Evolutionary conservation across 352 stramenopile genomes (phyloP), one percentile per base, ranked within the genome.

Genomic region (Globisporangium takayamanum): DNA sequence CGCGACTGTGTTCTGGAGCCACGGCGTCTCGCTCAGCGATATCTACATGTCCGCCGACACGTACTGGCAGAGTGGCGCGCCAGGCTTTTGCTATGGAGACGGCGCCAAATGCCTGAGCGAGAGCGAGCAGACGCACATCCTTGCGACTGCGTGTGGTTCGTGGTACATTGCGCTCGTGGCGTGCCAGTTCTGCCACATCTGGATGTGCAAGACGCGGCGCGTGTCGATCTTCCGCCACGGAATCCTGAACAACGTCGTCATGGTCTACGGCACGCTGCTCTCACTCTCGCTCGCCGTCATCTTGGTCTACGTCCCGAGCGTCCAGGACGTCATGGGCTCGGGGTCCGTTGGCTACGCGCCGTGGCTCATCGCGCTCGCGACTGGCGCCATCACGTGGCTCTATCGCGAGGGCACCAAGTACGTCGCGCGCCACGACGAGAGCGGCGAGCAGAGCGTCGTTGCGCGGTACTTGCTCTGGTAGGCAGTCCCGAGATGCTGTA

Each of bases 181-280:
- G 36, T 80, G 85, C 41, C 88, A 96, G 65, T 92, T 87, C 61
- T 87, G 83, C 45, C 79, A 94, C 64, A 66, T 96, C 15, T 75
- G 92, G 58, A 76, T 94, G 58, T 91, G 70, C 61, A 96, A 95
- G 78, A 95, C 88, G 22, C 73, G 88, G 15, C 85, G 80, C 57
- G 67, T 83, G 26, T 90, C 76, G 0, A 74, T 95, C 53, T 61
- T 72, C 45, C 70, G 78, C 20, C 78, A 94, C 55, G 74, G 87
- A 26, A 64, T 95, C 59, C 73, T 78, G 39, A 94, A 92, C 68
- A 84, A 75, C 37, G 63, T 75, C 2, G 86, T 95, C 62, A 92
- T 92, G 51, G 84, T 95, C 33, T 80, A 75, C 52, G 72, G 74
- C 14, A 66, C 59, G 30, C 49, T 63, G 15, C 67, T 75, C 25